Evolutionary conservation across 495 filamentous ascomycete species (phyloP).

Genomic region (Acidomyces sp.): DNA sequence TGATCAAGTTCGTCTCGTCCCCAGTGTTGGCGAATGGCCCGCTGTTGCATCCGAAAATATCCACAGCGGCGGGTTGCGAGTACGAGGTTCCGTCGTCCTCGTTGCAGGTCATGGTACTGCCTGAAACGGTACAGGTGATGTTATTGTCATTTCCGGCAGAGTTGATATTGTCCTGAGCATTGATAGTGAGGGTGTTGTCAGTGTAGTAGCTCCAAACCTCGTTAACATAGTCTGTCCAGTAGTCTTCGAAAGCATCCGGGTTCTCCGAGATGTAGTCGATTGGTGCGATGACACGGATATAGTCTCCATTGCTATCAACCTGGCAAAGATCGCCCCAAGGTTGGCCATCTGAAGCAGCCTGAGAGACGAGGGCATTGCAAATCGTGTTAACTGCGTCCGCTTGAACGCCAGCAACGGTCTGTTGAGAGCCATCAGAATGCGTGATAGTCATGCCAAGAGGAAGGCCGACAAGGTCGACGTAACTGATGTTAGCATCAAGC

Average conservation of each 20-base stretch:
- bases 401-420: constrained; percentile 28
- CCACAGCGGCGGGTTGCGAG: constrained; percentile 27
- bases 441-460: constrained; percentile 31
- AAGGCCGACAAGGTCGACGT: constrained; percentile 38
- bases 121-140: too few species aligned
- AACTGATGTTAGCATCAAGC: constrained; percentile 35
- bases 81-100: constrained; percentile 34
- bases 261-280: constrained; percentile 26
- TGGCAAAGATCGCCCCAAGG: constrained; percentile 33
- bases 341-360: constrained; percentile 26
- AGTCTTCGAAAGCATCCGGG: constrained; percentile 23
- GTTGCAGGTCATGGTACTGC: too few species aligned
- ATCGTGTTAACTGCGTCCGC: constrained; percentile 24
- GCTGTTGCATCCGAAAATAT: constrained; percentile 39
- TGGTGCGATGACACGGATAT: constrained; percentile 32
- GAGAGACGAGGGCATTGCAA: constrained; percentile 29
- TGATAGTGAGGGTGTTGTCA: constrained; percentile 28
- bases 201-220: constrained; percentile 32
- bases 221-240: constrained; percentile 32
- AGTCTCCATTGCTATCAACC: constrained; percentile 21
- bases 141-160: too few species aligned
- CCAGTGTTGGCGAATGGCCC: constrained; percentile 34
- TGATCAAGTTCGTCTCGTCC: constrained; percentile 28
- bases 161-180: constrained; percentile 31
- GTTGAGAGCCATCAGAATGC: constrained; percentile 22